Conservation (phyloP, 306 rosid species). For the Acacia melanoxylon region DNA sequence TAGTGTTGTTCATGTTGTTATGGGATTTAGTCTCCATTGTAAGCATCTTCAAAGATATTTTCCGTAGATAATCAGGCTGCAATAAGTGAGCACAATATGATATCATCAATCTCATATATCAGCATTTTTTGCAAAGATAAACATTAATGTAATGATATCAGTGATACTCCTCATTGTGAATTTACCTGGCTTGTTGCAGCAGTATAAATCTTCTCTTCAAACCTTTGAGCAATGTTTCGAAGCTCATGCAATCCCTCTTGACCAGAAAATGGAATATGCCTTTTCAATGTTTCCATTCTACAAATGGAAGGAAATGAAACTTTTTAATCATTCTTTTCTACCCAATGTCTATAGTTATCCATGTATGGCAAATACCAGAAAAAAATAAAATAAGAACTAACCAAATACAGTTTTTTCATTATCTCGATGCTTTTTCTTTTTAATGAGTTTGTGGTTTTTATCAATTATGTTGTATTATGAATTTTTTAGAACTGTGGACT, state of each 20-base stretch:
- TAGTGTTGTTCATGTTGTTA: constrained; percentile 36
- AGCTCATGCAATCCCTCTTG: constrained; percentile 79
- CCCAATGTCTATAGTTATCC: not conserved
- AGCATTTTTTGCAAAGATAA: not conserved
- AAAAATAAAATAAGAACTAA: not conserved
- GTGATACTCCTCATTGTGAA: not conserved
- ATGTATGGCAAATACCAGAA: not conserved
- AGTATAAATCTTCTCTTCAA: constrained; percentile 78
- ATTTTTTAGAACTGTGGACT: not conserved
- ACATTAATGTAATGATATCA: not conserved
- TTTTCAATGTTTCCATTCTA: constrained; percentile 86
- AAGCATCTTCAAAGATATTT: constrained; percentile 56
- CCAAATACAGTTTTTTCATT: not conserved
- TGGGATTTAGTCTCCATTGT: constrained; percentile 75
- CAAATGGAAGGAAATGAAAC: constrained; percentile 11
- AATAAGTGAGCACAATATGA: constrained; percentile 24
- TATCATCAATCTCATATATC: constrained; percentile 15
- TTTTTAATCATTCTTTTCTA: not conserved
- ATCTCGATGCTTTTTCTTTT: not conserved
- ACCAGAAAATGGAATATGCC: constrained; percentile 71
- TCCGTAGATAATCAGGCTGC: constrained; percentile 54
- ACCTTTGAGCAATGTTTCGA: constrained; percentile 73
- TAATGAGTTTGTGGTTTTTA: not conserved
- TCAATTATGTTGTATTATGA: not conserved
- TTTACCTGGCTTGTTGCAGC: constrained; percentile 77